Evolutionary conservation across 805 yeast genomes (phyloP), one percentile per base, ranked within the genome.

Genomic region (Kregervanrija fluxuum): DNA sequence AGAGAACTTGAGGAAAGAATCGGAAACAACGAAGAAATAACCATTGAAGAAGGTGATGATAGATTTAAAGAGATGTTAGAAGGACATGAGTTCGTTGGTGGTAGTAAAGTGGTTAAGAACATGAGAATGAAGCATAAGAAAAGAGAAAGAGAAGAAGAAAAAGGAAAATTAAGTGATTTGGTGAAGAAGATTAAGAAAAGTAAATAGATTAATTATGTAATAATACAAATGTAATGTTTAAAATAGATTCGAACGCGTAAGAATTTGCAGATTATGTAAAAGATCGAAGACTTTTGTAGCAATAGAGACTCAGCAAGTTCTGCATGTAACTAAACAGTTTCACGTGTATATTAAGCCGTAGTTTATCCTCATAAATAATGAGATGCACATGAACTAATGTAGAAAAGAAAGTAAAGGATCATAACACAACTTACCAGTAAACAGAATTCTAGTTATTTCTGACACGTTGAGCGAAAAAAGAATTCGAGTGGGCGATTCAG

Each of bases 61-160:
- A 82, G 99, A 67, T 93, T 93, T 70, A 74, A 74, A 39, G 95
- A 84, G 52, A 71, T 89, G 51, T 87, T 82, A 58, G 88, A 88
- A 56, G 82, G 79, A 49, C 96, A 86, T 50, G 93, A 84, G 49
- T 93, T 79, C 65, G 96, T 96, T 11, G 89, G 95, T 60, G 99
- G 95, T 65, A 90, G 98, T 1, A 69, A 78, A 13, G 88, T 93
- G 22, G 90, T 91, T 95, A 81, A 82, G 59, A 74, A 82, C 62
- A 76, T 93, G 45, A 65, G 93, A 68, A 72, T 77, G 38, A 95
- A 89, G 64, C 76, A 95, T 52, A 73, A 75, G 36, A 78, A 79
- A 59, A 74, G 81, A 57, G 60, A 66, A 34, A 57, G 57, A 52
- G 48, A 56, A 59, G 45, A 54, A 54, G 46, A 52, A 45, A 47